Evolutionary conservation across 805 yeast genomes (phyloP).

Genomic region (Candida ovalis): DNA sequence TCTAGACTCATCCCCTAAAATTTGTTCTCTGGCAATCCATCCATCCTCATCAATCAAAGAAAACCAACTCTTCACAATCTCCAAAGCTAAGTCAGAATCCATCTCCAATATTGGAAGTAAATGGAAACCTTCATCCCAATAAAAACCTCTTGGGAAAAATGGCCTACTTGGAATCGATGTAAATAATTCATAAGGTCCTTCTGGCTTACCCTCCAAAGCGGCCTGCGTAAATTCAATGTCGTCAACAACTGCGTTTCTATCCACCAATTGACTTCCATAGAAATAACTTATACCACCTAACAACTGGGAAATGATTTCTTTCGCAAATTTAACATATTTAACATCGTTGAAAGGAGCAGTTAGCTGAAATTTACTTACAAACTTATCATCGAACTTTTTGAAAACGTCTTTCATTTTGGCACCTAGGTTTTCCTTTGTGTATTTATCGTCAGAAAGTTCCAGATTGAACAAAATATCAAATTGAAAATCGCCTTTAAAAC

Average conservation of each 20-base stretch:
- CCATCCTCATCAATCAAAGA: constrained; percentile 81
- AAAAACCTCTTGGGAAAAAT: constrained; percentile 93
- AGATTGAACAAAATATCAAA: constrained; percentile 64
- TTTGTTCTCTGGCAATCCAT: constrained; percentile 96
- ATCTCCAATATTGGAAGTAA: constrained; percentile 75
- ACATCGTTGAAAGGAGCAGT: constrained; percentile 48
- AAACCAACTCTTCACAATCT: constrained; percentile 86
- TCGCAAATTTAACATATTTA: constrained; percentile 55
- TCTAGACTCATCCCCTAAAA: constrained; percentile 87
- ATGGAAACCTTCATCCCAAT: constrained; percentile 99
- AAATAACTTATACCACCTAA: constrained; percentile 89
- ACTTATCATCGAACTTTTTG: constrained; percentile 47
- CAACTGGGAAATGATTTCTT: constrained; percentile 76
- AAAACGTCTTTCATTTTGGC: constrained; percentile 32
- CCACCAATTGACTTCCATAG: constrained; percentile 80
- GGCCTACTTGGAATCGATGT: constrained; percentile 89
- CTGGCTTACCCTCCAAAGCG: constrained; percentile 47
- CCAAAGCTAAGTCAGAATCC: constrained; percentile 78
- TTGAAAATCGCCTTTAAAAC: constrained; percentile 69
- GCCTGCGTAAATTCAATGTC: constrained; percentile 64
- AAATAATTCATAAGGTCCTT: constrained; percentile 76
- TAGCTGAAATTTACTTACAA: constrained; percentile 46
- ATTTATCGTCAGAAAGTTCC: constrained; percentile 38
- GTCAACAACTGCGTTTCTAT: constrained; percentile 61
- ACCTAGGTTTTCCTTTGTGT: constrained; percentile 36